phyloP scores from a whole-genome alignment of 192 early-diverging fungal species.

The Rhizophagus prolifer region DNA sequence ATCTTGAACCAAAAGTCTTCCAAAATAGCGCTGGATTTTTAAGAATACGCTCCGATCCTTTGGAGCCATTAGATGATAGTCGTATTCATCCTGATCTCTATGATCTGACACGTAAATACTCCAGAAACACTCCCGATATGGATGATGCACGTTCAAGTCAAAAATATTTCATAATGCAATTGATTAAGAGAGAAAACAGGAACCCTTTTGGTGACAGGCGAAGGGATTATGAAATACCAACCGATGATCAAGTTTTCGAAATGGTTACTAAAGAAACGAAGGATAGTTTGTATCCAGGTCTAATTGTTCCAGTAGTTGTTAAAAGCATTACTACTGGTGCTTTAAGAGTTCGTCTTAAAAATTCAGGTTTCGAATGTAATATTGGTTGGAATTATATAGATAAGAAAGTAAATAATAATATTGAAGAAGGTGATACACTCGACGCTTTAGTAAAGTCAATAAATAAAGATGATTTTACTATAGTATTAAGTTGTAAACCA shows the following conservation, averaged over 20 bases:
- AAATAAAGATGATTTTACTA: neutral
- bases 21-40: slow-evolving; percentile 94
- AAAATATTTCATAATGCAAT: slow-evolving; percentile 16
- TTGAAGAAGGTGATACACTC: neutral
- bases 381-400: slow-evolving; percentile 50
- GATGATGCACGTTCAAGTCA: slow-evolving; percentile 47
- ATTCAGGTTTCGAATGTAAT: slow-evolving; percentile 82
- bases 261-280: slow-evolving; percentile 76
- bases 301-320: slow-evolving; percentile 55
- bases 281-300: slow-evolving; percentile 63
- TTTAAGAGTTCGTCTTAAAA: neutral
- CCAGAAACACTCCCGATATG: slow-evolving; percentile 89
- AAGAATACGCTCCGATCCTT: slow-evolving; percentile 50
- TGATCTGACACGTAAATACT: slow-evolving; percentile 94
- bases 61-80: slow-evolving; percentile 89
- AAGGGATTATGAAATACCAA: slow-evolving; percentile 55
- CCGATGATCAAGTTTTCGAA: slow-evolving; percentile 62
- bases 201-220: slow-evolving; percentile 76
- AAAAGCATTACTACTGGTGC: neutral
- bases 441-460: neutral
- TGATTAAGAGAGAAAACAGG: slow-evolving; percentile 91
- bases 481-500: neutral
- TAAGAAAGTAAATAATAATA: neutral
- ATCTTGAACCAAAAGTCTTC: slow-evolving; percentile 52
- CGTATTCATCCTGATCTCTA: slow-evolving; percentile 97